A percentile compares a stretch with the other conserved stretches of the same genome.
These are phyloP conservation scores for Euphorbia tirucalli DNA, from an alignment of 345 rosid genomes.

Conservation along the genomic window DNA sequence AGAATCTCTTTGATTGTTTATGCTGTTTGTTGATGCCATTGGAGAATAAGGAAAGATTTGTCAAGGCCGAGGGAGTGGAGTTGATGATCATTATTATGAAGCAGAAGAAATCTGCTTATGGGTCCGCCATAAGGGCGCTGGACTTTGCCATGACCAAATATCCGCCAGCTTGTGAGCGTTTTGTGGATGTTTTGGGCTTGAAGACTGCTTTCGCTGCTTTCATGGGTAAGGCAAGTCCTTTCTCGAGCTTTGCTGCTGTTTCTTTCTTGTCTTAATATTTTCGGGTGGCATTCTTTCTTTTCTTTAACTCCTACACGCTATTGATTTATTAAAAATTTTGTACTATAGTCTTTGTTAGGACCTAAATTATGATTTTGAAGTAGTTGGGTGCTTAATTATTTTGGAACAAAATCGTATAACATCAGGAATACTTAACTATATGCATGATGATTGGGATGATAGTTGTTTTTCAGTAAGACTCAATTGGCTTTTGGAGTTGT, in stretches of 20 bases:
- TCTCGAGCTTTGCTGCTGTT: slow-evolving; percentile 8
- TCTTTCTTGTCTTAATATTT: background rate
- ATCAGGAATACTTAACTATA: no score
- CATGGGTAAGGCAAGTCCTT: slow-evolving; percentile 98
- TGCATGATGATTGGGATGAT: background rate
- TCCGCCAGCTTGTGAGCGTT: slow-evolving; percentile 96
- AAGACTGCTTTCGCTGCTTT: slow-evolving; percentile 95
- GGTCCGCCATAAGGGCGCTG: slow-evolving; percentile 84
- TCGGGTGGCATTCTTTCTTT: background rate
- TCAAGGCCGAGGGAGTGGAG: slow-evolving; percentile 97
- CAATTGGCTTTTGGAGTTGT: background rate
- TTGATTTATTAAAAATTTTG: background rate
- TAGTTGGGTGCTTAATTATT: background rate
- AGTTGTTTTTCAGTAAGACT: background rate
- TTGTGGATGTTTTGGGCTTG: slow-evolving; percentile 89
- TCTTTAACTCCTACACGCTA: background rate
- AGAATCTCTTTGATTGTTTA: slow-evolving; percentile 81
- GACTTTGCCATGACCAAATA: slow-evolving; percentile 97
- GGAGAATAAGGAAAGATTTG: slow-evolving; percentile 97
- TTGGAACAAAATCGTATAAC: background rate
- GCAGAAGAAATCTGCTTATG: slow-evolving; percentile 95
- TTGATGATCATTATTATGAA: slow-evolving; percentile 96
- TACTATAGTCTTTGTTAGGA: background rate
- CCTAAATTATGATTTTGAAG: background rate
- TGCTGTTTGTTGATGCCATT: slow-evolving; percentile 95